Base-by-base conservation (phyloP, 148 eudicot genomes). In the Euryodendron excelsum region DNA sequence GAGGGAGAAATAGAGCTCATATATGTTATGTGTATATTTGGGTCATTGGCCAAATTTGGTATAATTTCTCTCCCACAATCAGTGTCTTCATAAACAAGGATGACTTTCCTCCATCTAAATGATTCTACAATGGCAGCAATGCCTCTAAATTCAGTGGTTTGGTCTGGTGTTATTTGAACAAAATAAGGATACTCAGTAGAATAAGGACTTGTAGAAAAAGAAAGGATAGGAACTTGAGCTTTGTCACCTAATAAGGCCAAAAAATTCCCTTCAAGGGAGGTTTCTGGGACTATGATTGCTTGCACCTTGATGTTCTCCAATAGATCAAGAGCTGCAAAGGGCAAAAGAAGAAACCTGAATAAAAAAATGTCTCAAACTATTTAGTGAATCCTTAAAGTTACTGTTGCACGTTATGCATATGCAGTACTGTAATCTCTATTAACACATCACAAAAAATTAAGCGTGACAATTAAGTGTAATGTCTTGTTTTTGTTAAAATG, bases 231-330 rank as follows among this genome's bases (percentile, higher is more conserved):
- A 20, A 72, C 28, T 52, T 53, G 30, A n/a, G 62, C 45, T 53
- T 72, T 72, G 75, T 72, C 75, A 0, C 62, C 62, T 10, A 72
- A 31, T 33, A 34, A 27, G n/a, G 44, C 44, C 62, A 33, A 30
- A 31, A 53, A 12, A 17, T 52, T 53, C 0, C 17, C 75, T 50
- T 53, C 75, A 30, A 10, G 39, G 0, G 14, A 20, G n/a, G 62
- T 50, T 31, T 53, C 75, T 30, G 62, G 44, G 28, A 41, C 75
- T 6, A 72, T 10, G 28, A 72, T 52, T 72, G 62, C 75, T 53
- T 53, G 60, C 75, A 72, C 75, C 62, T 72, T 72, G 27, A 72
- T 11, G 41, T 72, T 72, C 0, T 72, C 75, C 44, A 72, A 52
- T 1, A 72, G 75, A 72, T 72, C 75, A 72, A 50, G 62, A 72